phyloP scores from a whole-genome alignment of 345 rosid genomes.

The Pelargonium nanum region DNA sequence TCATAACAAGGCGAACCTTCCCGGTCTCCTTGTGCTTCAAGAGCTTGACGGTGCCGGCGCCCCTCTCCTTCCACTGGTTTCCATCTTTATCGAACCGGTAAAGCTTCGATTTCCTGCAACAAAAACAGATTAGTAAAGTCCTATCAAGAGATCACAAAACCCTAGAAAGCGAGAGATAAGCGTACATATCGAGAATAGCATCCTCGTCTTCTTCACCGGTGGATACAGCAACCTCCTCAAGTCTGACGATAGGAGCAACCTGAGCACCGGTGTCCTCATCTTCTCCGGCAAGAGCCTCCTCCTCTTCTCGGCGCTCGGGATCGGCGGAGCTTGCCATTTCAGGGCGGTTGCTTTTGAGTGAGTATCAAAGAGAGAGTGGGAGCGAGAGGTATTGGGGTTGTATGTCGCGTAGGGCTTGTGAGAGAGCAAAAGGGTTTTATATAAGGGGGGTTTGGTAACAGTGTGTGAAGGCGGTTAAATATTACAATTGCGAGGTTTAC shows the following conservation, averaged over 20 bases:
- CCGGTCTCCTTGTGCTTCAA: conserved; percentile 55
- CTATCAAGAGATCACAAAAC: not conserved
- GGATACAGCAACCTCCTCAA: conserved; percentile 58
- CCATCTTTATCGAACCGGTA: conserved; percentile 63
- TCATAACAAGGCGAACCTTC: conserved; percentile 66
- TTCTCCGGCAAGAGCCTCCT: conserved; percentile 15
- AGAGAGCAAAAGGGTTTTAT: too few species aligned
- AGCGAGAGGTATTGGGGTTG: too few species aligned
- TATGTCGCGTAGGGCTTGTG: too few species aligned
- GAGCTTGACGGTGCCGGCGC: conserved; percentile 63
- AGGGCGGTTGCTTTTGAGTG: not conserved
- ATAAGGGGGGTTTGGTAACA: too few species aligned
- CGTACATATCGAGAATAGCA: conserved; percentile 57
- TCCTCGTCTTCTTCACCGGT: conserved; percentile 80
- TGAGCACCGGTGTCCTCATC: conserved; percentile 81
- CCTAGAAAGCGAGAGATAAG: not conserved
- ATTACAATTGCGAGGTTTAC: too few species aligned
- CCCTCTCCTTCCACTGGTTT: conserved; percentile 69
- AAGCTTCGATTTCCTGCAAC: conserved; percentile 53
- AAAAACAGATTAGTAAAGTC: not conserved
- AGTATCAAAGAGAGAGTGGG: not conserved
- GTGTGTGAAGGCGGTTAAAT: too few species aligned
- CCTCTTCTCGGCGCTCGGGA: too few species aligned
- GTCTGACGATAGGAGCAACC: conserved; percentile 57
- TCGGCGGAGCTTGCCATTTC: not conserved